A percentile compares a stretch with the other conserved stretches of the same genome.
Conservation (phyloP, 176 grass and related monocot genomes). For the Zoysia japonica region DNA sequence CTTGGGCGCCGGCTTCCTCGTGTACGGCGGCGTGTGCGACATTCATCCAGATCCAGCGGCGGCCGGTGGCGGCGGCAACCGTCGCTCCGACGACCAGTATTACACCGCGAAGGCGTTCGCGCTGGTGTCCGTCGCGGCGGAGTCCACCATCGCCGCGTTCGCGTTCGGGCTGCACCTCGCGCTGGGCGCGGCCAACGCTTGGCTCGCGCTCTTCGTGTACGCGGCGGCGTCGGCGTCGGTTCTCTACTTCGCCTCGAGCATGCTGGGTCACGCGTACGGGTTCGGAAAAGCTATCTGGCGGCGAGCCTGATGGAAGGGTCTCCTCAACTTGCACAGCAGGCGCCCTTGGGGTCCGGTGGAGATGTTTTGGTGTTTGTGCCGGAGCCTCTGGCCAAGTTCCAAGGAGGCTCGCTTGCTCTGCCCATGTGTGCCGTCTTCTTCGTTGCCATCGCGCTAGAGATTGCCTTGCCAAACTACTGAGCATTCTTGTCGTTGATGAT, state of each 20-base stretch:
- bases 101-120: no score
- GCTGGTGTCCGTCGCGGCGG: background rate
- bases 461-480: no score
- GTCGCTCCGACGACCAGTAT: background rate
- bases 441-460: background rate
- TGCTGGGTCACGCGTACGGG: no score
- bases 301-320: constrained; percentile 3
- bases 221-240: background rate
- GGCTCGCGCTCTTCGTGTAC: background rate
- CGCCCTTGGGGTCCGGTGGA: no score
- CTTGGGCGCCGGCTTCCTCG: background rate
- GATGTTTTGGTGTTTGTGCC: no score
- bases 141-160: constrained; percentile 3
- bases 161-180: constrained; percentile 8
- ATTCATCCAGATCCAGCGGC: background rate
- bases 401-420: background rate
- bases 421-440: background rate
- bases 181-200: background rate
- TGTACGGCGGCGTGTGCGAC: background rate
- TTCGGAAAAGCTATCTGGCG: no score
- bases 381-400: no score
- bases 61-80: background rate
- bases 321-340: background rate
- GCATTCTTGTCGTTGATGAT: no score
- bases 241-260: background rate